Percentiles rank a stretch among this genome's conserved stretches.
Evolutionary conservation across 495 filamentous ascomycete species (phyloP).

Genomic region (Penicillium canariense): DNA sequence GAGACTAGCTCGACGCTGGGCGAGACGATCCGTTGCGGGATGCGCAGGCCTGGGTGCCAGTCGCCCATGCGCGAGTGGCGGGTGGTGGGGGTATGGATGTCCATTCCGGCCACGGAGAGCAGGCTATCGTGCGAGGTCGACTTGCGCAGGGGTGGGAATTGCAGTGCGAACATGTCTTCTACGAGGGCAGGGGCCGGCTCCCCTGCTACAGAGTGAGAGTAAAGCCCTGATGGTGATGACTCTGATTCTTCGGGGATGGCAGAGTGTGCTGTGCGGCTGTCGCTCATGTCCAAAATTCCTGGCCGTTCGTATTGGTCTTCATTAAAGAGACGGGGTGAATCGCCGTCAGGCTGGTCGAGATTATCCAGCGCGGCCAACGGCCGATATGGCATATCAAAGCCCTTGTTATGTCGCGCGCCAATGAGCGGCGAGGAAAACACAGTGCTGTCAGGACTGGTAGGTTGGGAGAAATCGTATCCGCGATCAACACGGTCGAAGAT

Average conservation of each 20-base stretch:
- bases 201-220: slow-evolving; percentile 4
- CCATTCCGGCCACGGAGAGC: slow-evolving; percentile 50
- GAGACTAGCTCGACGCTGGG: slow-evolving; percentile 35
- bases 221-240: slow-evolving; percentile 17
- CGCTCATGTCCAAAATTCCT: slow-evolving; percentile 8
- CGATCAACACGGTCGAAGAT: slow-evolving; percentile 71
- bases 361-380: slow-evolving; percentile 36
- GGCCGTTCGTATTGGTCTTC: slow-evolving; percentile 25
- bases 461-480: slow-evolving; percentile 57
- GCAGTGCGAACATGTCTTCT: slow-evolving; percentile 18
- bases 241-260: slow-evolving; percentile 47
- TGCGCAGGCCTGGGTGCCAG: slow-evolving; percentile 28
- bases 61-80: slow-evolving; percentile 37
- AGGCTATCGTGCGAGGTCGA: slow-evolving; percentile 51
- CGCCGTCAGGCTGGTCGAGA: slow-evolving; percentile 11
- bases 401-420: slow-evolving; percentile 48
- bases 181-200: slow-evolving; percentile 1
- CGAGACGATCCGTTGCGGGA: slow-evolving; percentile 39
- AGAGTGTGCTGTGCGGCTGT: slow-evolving; percentile 24
- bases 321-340: slow-evolving; percentile 16
- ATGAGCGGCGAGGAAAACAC: slow-evolving; percentile 51
- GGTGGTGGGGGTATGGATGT: slow-evolving; percentile 45
- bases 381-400: slow-evolving; percentile 51
- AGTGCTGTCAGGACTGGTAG: slow-evolving; percentile 72
- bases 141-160: slow-evolving; percentile 33